Evolutionary conservation across 2,329 filamentous ascomycete species (phyloP), one percentile per base, ranked within the genome.

Genomic region (Huntiella savannae): DNA sequence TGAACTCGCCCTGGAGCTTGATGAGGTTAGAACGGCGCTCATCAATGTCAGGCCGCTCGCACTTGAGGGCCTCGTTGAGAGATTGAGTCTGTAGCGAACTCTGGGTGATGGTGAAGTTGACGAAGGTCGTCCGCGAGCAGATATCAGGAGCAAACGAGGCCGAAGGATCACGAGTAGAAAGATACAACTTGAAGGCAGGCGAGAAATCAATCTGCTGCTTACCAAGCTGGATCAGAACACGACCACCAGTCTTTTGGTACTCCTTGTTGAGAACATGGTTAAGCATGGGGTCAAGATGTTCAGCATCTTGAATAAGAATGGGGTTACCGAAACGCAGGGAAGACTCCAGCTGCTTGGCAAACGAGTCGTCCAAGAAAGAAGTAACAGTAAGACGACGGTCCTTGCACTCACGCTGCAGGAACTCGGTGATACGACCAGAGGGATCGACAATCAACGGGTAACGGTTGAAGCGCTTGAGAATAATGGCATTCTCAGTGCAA

Each of bases 151-250:
- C 78, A 60, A 98, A 98, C 5, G 80, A 84, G 19, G 91, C 88
- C 37, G 92, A 98, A 1, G 92, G 92, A 65, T 98, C 91, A 56
- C 88, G 74, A 1, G 92, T 98, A 0, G 88, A 95, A 35, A 98
- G 68, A 60, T 93, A 98, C 32, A 98, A 72, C 64, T 81, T 91
- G 71, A 98, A 98, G 0, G 87, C 77, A 1, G 91, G 88, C 43
- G 91, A 98, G 64, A 98, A 98, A 62, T 98, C 91, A 53, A 98
- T 98, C 63, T 98, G 87, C 62, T 98, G 92, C 63, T 91, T 95
- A 57, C 91, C 91, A 36, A 98, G 82, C 62, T 98, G 91, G 52
- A 98, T 98, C 45, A 98, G 77, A 40, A 96, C 88, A 72, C 91
- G 88, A 16, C 91, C 91, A 54, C 91, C 91, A 22, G 92, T 98